Evolutionary conservation across 2,329 filamentous ascomycete genomes (phyloP).

Genomic region (Laburnicola sp.): DNA sequence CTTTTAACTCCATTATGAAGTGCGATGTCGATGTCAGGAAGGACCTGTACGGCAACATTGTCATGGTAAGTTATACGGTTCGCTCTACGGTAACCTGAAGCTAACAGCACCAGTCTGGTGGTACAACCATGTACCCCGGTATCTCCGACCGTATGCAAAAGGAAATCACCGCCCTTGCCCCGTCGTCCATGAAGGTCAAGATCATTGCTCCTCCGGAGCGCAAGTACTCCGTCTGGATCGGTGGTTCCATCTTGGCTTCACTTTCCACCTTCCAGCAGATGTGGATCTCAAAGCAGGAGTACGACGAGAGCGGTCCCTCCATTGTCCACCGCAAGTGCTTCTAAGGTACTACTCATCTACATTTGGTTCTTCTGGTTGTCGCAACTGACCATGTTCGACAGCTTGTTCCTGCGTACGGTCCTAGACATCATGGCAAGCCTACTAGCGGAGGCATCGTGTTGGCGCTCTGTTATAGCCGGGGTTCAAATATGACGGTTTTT

Average conservation of each 20-base stretch:
- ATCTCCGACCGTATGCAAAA: conserved; percentile 99
- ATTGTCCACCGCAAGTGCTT: conserved; percentile 99
- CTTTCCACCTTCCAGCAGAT: conserved; percentile 99
- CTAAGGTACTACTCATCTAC: conserved; percentile 67
- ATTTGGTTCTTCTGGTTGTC: neutral
- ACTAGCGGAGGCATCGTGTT: conserved; percentile 42
- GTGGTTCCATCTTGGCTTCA: conserved; percentile 99
- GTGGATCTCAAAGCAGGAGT: conserved; percentile 99
- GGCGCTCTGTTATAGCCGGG: conserved; percentile 42
- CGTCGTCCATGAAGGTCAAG: conserved; percentile 99
- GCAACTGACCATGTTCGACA: conserved; percentile 21
- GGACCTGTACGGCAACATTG: conserved; percentile 99
- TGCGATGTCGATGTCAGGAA: conserved; percentile 99
- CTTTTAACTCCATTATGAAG: conserved; percentile 99
- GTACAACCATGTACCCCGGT: conserved; percentile 99
- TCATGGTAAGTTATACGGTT: conserved; percentile 76
- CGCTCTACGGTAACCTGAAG: conserved; percentile 9
- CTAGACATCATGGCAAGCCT: conserved; percentile 45
- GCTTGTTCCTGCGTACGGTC: conserved; percentile 41
- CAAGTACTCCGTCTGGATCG: conserved; percentile 99
- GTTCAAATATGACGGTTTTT: conserved; percentile 42
- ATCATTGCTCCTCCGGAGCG: conserved; percentile 99
- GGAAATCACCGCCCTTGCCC: conserved; percentile 99
- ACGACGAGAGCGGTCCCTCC: conserved; percentile 99
- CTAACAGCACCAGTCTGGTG: conserved; percentile 77